These are phyloP conservation scores for Elaeis oleifera DNA, from an alignment of 202 grass and related monocot species.

Conservation along the genomic window DNA sequence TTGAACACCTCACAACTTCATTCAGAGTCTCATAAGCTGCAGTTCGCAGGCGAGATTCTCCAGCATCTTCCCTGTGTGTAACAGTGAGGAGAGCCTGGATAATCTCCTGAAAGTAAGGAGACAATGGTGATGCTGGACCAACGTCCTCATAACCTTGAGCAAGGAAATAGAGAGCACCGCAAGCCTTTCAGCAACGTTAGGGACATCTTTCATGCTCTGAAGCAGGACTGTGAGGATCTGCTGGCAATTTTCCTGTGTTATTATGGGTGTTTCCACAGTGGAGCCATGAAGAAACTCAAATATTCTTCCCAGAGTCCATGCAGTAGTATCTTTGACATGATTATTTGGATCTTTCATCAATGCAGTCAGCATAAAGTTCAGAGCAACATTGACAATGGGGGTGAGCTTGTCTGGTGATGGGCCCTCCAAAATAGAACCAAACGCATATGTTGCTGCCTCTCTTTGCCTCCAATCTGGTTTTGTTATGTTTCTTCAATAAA, in stretches of 20 bases:
- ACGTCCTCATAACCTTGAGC: slow-evolving; percentile 83
- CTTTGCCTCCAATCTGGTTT: slow-evolving; percentile 79
- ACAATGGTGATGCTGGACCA: slow-evolving; percentile 51
- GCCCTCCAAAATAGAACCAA: slow-evolving; percentile 84
- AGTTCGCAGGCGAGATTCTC: slow-evolving; percentile 62
- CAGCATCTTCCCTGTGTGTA: slow-evolving; percentile 83
- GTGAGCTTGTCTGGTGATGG: slow-evolving; percentile 83
- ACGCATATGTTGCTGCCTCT: slow-evolving; percentile 90
- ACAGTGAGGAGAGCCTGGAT: slow-evolving; percentile 75
- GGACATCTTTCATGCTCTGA: slow-evolving; percentile 96
- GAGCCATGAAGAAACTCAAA: slow-evolving; percentile 93
- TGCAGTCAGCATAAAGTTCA: slow-evolving; percentile 75
- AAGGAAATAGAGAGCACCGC: slow-evolving; percentile 83
- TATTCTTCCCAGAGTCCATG: slow-evolving; percentile 85
- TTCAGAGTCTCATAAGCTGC: slow-evolving; percentile 85
- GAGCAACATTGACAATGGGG: slow-evolving; percentile 65
- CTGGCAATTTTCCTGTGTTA: slow-evolving; percentile 68
- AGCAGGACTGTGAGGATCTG: slow-evolving; percentile 81
- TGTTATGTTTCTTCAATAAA: slow-evolving; percentile 94
- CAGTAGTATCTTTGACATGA: slow-evolving; percentile 92
- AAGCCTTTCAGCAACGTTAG: slow-evolving; percentile 92
- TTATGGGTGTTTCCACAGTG: slow-evolving; percentile 66
- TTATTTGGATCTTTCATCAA: slow-evolving; percentile 70
- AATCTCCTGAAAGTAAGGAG: slow-evolving; percentile 90
- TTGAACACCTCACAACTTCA: slow-evolving; percentile 83